Evolutionary conservation across 2,329 filamentous ascomycete species (phyloP), one percentile per base, ranked within the genome.

Genomic region (Botrytis byssoidea): DNA sequence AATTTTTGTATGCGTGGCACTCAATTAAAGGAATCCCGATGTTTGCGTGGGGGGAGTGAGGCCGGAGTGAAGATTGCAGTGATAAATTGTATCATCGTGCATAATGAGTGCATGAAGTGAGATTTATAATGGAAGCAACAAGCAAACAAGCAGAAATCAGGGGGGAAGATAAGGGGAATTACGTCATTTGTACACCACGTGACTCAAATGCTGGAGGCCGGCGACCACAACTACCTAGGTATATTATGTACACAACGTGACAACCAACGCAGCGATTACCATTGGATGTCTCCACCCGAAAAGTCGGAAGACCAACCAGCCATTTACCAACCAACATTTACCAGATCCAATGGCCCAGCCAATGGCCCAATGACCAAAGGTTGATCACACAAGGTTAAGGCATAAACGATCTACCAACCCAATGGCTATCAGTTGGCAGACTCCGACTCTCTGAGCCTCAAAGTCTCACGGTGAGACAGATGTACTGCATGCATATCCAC

Each of bases 1-100:
- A 55, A 55, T 29, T n/a, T 68, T 55, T 55, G 65, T 6, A 68
- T 68, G 65, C 65, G 65, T 68, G 65, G 65, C 65, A 68, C 12
- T 37, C 35, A 32, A 29, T 68, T 25, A 67, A 35, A 51, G 46
- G 64, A 22, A 55, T 51, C 44, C 3, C 22, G 64, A 14, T 51
- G 1, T n/a, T 51, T 67, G n/a, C 40, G 29, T 40, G 25, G 64
- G 22, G 35, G 59, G 7, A 35, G 22, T 37, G 20, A 40, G 8
- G 61, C n/a, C 14, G 32, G 25, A 68, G 25, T 57, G 35, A 57
- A 12, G 35, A 68, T 10, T 55, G 65, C 16, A 40, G 46, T 14
- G 20, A 32, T 14, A 5, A 25, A 68, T 68, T 57, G 3, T 32
- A 57, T 68, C 48, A 68, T 68, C 48, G 48, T 68, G 65, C 65